Conservation (phyloP, 495 filamentous ascomycete genomes). For the Penicillium egyptiacum region DNA sequence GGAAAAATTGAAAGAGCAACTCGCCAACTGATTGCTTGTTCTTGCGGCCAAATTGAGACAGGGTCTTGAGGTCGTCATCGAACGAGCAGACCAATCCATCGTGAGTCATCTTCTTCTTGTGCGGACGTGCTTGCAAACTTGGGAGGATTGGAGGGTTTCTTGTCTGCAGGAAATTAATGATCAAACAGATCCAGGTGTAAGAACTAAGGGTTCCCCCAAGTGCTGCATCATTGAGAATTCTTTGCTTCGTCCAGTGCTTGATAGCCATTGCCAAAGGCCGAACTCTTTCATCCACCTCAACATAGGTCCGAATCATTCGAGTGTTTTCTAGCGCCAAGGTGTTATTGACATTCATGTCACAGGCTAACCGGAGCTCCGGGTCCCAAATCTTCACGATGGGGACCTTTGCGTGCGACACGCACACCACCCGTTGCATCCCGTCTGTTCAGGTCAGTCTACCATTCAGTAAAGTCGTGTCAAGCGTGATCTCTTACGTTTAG, state of each 20-base stretch:
- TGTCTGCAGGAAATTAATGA: slow-evolving; percentile 92
- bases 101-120: slow-evolving; percentile 56
- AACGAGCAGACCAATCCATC: slow-evolving; percentile 71
- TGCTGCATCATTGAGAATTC: slow-evolving; percentile 92
- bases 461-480: background rate
- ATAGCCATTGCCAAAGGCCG: slow-evolving; percentile 91
- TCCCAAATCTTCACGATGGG: slow-evolving; percentile 99
- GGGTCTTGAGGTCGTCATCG: slow-evolving; percentile 74
- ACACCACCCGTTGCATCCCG: slow-evolving; percentile 94
- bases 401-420: slow-evolving; percentile 89
- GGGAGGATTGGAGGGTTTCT: slow-evolving; percentile 85
- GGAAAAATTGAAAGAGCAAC: slow-evolving; percentile 90
- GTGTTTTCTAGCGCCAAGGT: slow-evolving; percentile 93
- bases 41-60: slow-evolving; percentile 69
- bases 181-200: slow-evolving; percentile 99
- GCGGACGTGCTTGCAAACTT: slow-evolving; percentile 74
- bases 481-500: slow-evolving; percentile 63
- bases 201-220: slow-evolving; percentile 94
- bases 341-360: slow-evolving; percentile 99
- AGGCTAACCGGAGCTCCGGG: slow-evolving; percentile 84
- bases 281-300: slow-evolving; percentile 88
- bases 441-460: slow-evolving; percentile 50
- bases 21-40: slow-evolving; percentile 83
- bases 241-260: slow-evolving; percentile 92
- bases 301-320: slow-evolving; percentile 96